Base-by-base conservation (phyloP, 225 moss, liverwort and hornwort species). In the Bryum argenteum region DNA sequence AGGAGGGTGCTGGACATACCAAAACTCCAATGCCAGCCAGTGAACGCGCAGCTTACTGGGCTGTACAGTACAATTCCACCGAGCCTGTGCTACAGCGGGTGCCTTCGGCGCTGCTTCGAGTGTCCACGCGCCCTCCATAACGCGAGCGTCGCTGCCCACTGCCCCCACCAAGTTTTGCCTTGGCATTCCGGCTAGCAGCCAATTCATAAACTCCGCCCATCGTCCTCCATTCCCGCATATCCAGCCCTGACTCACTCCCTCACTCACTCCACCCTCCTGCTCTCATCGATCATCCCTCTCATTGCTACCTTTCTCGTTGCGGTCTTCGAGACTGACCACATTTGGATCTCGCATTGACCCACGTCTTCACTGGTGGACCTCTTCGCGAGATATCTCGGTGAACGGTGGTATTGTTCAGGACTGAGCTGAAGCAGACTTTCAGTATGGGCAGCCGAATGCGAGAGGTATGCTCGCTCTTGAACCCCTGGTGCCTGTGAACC, bases 181-280 rank as follows among this genome's bases (percentile, higher is more conserved):
- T 42, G 2, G 73, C 56, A 73, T 68, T 51, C 69, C 14, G 48
- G 48, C 48, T 74, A 16, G 52, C 79, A 74, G 64, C 79, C 79
- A 50, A 79, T 58, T 58, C 58, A 50, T 63, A 69, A 63, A 74
- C 9, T 47, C 56, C 19, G 38, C 24, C 41, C 4, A n/a, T 58
- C 19, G 18, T 11, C 66, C 74, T 41, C 64, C 0, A 21, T 74
- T 21, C 17, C 9, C 64, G 69, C 62, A 78, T 15, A 54, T 72
- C 17, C 26, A 59, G 18, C 1, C 9, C 61, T 41, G 19, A 33
- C 33, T 3, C 33, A 3, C 33, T 33, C 33, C 33, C 33, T 33
- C 33, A n/a, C n/a, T n/a, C n/a, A n/a, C 33, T 33, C 33, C 5
- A 5, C 33, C 33, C 33, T 33, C 33, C 33, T 33, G 33, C 33